Conservation (phyloP, 768 basidiomycete genomes). For the Termitomyces eurrhizus region DNA sequence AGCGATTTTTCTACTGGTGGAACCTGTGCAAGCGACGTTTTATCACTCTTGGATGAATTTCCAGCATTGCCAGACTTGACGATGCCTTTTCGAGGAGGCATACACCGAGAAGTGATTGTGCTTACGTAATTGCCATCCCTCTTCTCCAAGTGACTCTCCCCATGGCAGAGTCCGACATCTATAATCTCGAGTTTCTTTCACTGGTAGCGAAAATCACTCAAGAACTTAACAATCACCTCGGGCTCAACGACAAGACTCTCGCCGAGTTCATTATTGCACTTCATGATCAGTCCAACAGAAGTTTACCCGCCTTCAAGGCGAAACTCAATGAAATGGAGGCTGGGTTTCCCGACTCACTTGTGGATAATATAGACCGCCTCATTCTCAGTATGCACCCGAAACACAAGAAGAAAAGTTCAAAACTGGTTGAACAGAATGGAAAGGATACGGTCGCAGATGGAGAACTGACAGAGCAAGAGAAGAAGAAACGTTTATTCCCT, state of each 20-base stretch:
- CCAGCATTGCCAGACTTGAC: constrained; percentile 90
- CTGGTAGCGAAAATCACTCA: constrained; percentile 89
- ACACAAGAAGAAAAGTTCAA: constrained; percentile 73
- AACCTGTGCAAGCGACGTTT: constrained; percentile 19
- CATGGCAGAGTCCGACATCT: constrained; percentile 76
- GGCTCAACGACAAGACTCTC: constrained; percentile 84
- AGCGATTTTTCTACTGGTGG: constrained; percentile 49
- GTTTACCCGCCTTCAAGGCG: constrained; percentile 73
- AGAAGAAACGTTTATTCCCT: constrained; percentile 84
- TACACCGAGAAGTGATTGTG: constrained; percentile 18
- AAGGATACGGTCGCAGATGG: constrained; percentile 29
- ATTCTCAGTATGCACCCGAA: constrained; percentile 95
- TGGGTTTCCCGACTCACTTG: constrained; percentile 84
- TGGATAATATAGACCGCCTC: constrained; percentile 91
- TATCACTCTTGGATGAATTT: constrained; percentile 64
- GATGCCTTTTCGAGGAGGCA: constrained; percentile 73
- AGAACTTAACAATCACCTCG: constrained; percentile 86
- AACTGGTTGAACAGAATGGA: constrained; percentile 32
- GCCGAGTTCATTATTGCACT: constrained; percentile 94
- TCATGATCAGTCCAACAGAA: constrained; percentile 76
- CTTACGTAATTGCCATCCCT: constrained; percentile 13
- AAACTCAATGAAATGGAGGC: constrained; percentile 76
- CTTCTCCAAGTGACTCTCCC: constrained; percentile 1
- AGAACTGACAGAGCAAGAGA: constrained; percentile 59
- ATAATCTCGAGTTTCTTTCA: constrained; percentile 91